A percentile compares a stretch with the other conserved stretches of the same genome.
Evolutionary conservation across 495 filamentous ascomycete species (phyloP).

Genomic region (Coniosporium apollinis): DNA sequence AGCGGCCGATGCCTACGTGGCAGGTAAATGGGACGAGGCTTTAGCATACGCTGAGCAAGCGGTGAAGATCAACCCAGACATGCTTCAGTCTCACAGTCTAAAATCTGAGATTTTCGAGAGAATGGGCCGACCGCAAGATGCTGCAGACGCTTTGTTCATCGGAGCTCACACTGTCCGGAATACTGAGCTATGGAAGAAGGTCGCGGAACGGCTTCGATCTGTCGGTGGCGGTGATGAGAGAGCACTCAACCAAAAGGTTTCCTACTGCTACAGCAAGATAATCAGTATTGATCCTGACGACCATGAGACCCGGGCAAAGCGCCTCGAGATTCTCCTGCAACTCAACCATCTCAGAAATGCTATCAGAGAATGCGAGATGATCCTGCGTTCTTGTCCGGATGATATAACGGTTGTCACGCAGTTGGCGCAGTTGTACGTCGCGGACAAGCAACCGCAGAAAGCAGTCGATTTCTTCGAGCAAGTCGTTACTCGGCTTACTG

Average conservation of each 20-base stretch:
- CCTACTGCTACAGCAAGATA: constrained; percentile 55
- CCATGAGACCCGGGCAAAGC: constrained; percentile 40
- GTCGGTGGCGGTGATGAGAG: constrained; percentile 31
- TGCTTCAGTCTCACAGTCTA: constrained; percentile 59
- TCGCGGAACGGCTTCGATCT: constrained; percentile 49
- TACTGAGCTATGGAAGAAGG: constrained; percentile 46
- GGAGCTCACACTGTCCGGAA: constrained; percentile 59
- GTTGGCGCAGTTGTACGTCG: constrained; percentile 48
- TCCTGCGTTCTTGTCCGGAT: constrained; percentile 41
- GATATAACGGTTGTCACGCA: constrained; percentile 43
- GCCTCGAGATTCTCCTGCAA: constrained; percentile 41
- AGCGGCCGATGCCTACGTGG: constrained; percentile 11
- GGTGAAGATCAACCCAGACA: constrained; percentile 69
- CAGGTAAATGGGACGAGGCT: constrained; percentile 46
- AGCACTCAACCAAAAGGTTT: constrained; percentile 26
- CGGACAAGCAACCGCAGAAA: constrained; percentile 35
- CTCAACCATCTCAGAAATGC: constrained; percentile 39
- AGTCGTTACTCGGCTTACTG: constrained; percentile 38
- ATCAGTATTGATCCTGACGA: constrained; percentile 43
- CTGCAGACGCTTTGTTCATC: constrained; percentile 47
- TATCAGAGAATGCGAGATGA: constrained; percentile 42
- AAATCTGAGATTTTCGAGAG: constrained; percentile 56
- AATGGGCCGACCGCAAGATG: constrained; percentile 48
- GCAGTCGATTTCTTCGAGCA: constrained; percentile 44
- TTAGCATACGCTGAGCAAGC: constrained; percentile 45